Base-by-base conservation (phyloP, 2,329 filamentous ascomycete genomes). In the Fusarium xylarioides region DNA sequence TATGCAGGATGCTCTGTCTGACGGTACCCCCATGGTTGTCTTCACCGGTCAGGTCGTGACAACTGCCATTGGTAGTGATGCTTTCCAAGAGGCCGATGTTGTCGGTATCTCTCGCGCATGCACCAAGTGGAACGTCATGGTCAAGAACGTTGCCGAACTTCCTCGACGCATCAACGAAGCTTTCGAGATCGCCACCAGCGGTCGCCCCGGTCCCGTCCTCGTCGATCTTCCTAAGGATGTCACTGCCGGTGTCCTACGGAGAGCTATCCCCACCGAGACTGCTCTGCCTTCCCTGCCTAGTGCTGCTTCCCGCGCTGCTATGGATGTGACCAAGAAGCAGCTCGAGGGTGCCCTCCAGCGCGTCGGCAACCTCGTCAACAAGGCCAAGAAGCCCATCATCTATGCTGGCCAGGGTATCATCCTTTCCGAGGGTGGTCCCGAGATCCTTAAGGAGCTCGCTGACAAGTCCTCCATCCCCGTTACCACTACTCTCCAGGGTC, bases 61-160 rank as follows among this genome's bases (percentile, higher is more conserved):
- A 49, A 49, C 46, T 16, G 46, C 46, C 14, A 47, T 49, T n/a
- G 46, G 46, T 6, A 49, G 46, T 30, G 46, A 49, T 49, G 26
- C 46, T n/a, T 50, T 50, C 47, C 47, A 50, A 95, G 96, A 98
- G 84, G 95, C 95, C 66, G 96, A 99, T 80, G 91, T 97, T 40
- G 87, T 98, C 67, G 95, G 95, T 76, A 98, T 99, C 82, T 97
- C 94, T 38, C 90, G 95, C 79, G 63, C 63, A 19, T 66, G 58
- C 59, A 98, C 95, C 76, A 98, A 98, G 86, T 99, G 96, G 96
- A 98, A 98, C 79, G 94, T 97, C 68, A 97, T 98, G 95, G 94
- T 98, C 54, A 98, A 92, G 21, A 50, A 50, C 82, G 91, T 97
- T 62, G 95, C 94, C 56, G 96, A 99, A 84, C 88, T 99, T 63